phyloP scores from a whole-genome alignment of 805 yeast species.

The Saturnispora gosingensis region DNA sequence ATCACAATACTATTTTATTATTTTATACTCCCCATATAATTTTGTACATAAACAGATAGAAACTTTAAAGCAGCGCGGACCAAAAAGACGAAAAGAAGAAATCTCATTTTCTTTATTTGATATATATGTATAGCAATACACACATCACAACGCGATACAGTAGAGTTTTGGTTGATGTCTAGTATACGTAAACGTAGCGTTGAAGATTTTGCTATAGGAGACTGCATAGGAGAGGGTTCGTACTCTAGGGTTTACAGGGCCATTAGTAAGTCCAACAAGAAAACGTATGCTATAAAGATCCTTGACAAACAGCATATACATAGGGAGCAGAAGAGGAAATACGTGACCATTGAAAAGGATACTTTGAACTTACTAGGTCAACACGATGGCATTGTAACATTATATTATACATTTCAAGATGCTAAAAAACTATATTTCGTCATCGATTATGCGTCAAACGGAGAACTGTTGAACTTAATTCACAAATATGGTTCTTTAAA shows the following conservation, averaged over 20 bases:
- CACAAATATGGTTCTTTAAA: constrained; percentile 70
- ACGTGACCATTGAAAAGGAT: constrained; percentile 90
- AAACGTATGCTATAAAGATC: constrained; percentile 83
- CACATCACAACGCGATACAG: neutral
- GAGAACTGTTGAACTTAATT: constrained; percentile 79
- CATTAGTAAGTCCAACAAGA: constrained; percentile 59
- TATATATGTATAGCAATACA: neutral
- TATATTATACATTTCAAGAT: constrained; percentile 93
- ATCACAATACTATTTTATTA: neutral
- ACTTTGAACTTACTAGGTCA: constrained; percentile 80
- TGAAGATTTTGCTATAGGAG: constrained; percentile 82
- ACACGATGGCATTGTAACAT: constrained; percentile 90
- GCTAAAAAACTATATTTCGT: constrained; percentile 81
- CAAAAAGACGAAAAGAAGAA: neutral
- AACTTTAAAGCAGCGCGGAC: neutral
- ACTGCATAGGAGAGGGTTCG: constrained; percentile 89
- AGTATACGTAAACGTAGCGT: constrained; percentile 43
- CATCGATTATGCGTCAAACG: constrained; percentile 87
- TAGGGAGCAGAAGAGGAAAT: constrained; percentile 87
- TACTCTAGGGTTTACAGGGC: constrained; percentile 92
- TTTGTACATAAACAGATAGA: neutral
- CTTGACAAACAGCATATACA: constrained; percentile 89
- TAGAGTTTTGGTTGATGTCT: constrained; percentile 18
- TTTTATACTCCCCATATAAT: neutral
- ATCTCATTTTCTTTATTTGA: neutral